phyloP scores from a whole-genome alignment of 1,139 yeast genomes.

The Diutina neorugosa region DNA sequence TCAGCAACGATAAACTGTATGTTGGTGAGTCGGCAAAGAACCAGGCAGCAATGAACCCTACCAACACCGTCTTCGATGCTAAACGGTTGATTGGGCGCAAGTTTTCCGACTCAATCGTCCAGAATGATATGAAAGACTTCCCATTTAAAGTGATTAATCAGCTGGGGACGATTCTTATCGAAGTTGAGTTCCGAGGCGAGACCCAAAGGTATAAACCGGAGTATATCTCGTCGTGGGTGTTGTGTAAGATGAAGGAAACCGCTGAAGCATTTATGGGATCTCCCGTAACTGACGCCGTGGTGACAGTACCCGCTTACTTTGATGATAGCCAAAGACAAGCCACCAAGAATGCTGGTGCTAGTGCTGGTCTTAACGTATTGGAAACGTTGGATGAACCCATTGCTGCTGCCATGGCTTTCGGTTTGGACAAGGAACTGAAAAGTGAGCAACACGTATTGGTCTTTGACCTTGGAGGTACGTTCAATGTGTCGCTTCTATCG shows the following conservation, averaged over 20 bases:
- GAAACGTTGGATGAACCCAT: conserved; percentile 97
- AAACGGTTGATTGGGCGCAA: conserved; percentile 80
- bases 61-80: conserved; percentile 73
- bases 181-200: conserved; percentile 56
- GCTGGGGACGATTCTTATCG: conserved; percentile 70
- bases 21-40: conserved; percentile 94
- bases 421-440: conserved; percentile 62
- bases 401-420: conserved; percentile 97
- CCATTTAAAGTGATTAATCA: conserved; percentile 60
- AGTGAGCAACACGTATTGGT: conserved; percentile 30
- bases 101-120: conserved; percentile 62
- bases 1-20: conserved; percentile 73
- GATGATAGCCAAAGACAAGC: conserved; percentile 99
- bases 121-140: conserved; percentile 71
- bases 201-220: conserved; percentile 68
- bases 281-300: conserved; percentile 87
- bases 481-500: conserved; percentile 37
- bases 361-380: conserved; percentile 88
- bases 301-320: conserved; percentile 95
- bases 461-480: conserved; percentile 38
- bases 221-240: conserved; percentile 85
- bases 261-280: conserved; percentile 88
- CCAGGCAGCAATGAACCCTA: conserved; percentile 75
- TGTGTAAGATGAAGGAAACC: conserved; percentile 84
- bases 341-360: conserved; percentile 94